Evolutionary conservation across 2,329 filamentous ascomycete species (phyloP).

Genomic region (Lecanosticta acicola): DNA sequence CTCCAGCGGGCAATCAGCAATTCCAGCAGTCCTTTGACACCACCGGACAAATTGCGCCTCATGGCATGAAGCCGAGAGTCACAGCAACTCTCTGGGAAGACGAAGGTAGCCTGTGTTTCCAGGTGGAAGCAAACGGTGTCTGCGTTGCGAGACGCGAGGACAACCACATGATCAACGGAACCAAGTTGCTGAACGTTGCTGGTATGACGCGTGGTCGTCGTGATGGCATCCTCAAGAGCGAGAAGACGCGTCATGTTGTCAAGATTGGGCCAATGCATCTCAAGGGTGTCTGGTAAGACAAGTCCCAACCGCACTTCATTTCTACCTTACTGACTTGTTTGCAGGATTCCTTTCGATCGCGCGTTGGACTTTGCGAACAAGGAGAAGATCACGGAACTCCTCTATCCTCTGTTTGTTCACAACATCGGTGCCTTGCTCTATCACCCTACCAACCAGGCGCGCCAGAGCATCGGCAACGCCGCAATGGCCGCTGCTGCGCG

Average conservation of each 20-base stretch:
- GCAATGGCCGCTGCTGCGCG: slow-evolving; percentile 79
- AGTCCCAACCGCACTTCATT: background rate
- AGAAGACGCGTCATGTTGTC: slow-evolving; percentile 92
- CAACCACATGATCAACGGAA: slow-evolving; percentile 99
- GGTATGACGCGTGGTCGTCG: slow-evolving; percentile 95
- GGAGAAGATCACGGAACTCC: slow-evolving; percentile 93
- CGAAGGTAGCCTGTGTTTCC: slow-evolving; percentile 94
- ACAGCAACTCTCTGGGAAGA: slow-evolving; percentile 98
- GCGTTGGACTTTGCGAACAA: slow-evolving; percentile 99
- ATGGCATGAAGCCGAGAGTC: slow-evolving; percentile 91
- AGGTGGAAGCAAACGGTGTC: slow-evolving; percentile 92
- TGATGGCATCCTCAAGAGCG: slow-evolving; percentile 95
- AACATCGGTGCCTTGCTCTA: slow-evolving; percentile 93
- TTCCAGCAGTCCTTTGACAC: slow-evolving; percentile 59
- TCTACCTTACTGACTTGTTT: background rate
- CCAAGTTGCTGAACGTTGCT: slow-evolving; percentile 91
- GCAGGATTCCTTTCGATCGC: slow-evolving; percentile 93
- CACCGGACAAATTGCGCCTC: slow-evolving; percentile 86
- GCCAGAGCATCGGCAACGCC: slow-evolving; percentile 54
- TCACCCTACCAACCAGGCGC: slow-evolving; percentile 81
- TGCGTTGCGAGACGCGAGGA: slow-evolving; percentile 94
- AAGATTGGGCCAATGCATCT: slow-evolving; percentile 99
- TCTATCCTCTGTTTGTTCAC: slow-evolving; percentile 95
- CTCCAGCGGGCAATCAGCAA: slow-evolving; percentile 18
- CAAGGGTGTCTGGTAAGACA: slow-evolving; percentile 91